Percentiles rank a stretch among this genome's conserved stretches.
These are phyloP conservation scores for Scheffersomyces parashehatae DNA, from an alignment of 1,139 yeast genomes.

Conservation along the genomic window DNA sequence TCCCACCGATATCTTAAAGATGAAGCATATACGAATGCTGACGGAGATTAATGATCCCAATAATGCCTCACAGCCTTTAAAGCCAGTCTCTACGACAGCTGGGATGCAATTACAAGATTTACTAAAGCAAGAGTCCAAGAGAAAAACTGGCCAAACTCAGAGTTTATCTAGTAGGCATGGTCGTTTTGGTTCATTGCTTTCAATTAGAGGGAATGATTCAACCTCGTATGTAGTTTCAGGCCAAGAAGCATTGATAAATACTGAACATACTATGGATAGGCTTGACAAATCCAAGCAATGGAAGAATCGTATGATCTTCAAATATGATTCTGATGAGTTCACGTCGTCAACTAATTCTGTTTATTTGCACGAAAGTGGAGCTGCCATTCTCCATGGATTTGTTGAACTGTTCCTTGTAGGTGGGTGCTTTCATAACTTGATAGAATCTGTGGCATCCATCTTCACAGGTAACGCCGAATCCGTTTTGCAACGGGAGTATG, in stretches of 20 bases:
- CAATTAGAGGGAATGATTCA: conserved; percentile 60
- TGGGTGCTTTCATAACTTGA: conserved; percentile 72
- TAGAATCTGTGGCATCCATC: conserved; percentile 51
- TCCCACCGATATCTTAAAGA: conserved; percentile 24
- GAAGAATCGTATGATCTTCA: conserved; percentile 48
- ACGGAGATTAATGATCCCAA: conserved; percentile 9
- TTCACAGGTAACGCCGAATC: conserved; percentile 43
- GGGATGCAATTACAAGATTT: conserved; percentile 52
- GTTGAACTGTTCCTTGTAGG: conserved; percentile 59
- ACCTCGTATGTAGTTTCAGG: conserved; percentile 73
- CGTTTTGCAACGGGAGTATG: conserved; percentile 33
- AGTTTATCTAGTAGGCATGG: conserved; percentile 77
- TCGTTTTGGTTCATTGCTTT: conserved; percentile 82
- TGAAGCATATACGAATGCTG: conserved; percentile 1
- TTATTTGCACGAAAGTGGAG: conserved; percentile 10
- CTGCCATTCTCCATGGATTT: conserved; percentile 46
- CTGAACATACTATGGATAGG: conserved; percentile 44
- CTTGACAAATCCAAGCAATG: conserved; percentile 71
- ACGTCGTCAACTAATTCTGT: conserved; percentile 16
- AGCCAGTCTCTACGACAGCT: conserved; percentile 24
- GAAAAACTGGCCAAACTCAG: conserved; percentile 51
- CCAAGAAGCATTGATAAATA: conserved; percentile 59
- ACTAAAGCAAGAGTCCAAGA: conserved; percentile 56
- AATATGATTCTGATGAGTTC: conserved; percentile 46
- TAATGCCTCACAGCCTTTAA: conserved; percentile 15